phyloP scores from a whole-genome alignment of 352 stramenopile species.

The Globisporangium middletonii region DNA sequence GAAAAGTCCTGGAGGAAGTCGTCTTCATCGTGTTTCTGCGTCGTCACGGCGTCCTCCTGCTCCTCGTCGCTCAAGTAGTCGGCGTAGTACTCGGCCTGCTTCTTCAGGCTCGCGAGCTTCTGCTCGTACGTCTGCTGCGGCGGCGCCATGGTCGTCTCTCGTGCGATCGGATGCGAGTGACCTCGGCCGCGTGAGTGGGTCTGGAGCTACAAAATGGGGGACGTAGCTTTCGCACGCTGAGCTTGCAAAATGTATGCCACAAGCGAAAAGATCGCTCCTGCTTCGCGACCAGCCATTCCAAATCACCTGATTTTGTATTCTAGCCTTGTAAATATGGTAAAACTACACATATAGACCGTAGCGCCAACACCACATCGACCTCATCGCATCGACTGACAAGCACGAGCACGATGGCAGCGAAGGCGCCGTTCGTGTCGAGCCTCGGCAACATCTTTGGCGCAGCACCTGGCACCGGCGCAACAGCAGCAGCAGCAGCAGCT shows the following conservation, averaged over 20 bases:
- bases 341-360: not conserved
- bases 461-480: constrained; percentile 1
- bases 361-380: not conserved
- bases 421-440: constrained; percentile 36
- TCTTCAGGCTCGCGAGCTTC: constrained; percentile 62
- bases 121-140: constrained; percentile 66
- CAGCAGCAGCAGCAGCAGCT: not conserved
- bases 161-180: constrained; percentile 5
- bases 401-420: constrained; percentile 6
- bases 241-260: not conserved
- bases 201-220: no score
- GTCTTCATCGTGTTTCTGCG: constrained; percentile 62
- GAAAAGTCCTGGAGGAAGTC: constrained; percentile 80
- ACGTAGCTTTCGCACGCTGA: not conserved
- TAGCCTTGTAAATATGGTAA: not conserved
- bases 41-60: constrained; percentile 50
- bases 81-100: constrained; percentile 67
- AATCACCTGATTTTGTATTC: not conserved
- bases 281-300: constrained; percentile 11
- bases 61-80: constrained; percentile 85
- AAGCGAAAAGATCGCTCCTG: not conserved
- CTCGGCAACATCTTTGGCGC: constrained; percentile 24
- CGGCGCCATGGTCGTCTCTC: constrained; percentile 33
- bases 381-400: not conserved
- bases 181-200: not conserved